Percentiles rank a stretch among this genome's conserved stretches.
Conservation (phyloP, 331 rosid genomes). For the Phaseolus coccineus region DNA sequence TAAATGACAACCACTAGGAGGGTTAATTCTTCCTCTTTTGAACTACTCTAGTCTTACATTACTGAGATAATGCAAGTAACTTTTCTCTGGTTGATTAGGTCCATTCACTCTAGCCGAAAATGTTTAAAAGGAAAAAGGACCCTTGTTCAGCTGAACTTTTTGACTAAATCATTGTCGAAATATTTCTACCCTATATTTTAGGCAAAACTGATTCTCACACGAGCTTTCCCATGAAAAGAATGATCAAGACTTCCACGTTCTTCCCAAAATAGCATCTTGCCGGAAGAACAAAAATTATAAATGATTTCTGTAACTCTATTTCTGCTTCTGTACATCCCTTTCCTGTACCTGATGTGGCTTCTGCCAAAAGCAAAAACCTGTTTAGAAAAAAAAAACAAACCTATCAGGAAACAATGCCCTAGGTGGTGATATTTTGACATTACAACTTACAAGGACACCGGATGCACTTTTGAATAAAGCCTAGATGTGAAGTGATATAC, state of each 20-base stretch:
- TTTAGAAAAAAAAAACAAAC: background rate
- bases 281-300: constrained; percentile 13
- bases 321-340: constrained; percentile 24
- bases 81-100: background rate
- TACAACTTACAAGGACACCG: background rate
- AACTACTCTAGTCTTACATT: background rate
- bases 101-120: background rate
- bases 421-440: constrained; percentile 1
- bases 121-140: background rate
- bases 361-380: constrained; percentile 39
- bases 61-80: background rate
- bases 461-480: constrained; percentile 25
- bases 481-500: constrained; percentile 4
- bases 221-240: constrained; percentile 27
- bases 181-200: background rate
- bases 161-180: constrained; percentile 6
- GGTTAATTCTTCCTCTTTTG: background rate
- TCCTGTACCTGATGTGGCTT: constrained; percentile 31
- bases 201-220: constrained; percentile 28
- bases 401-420: constrained; percentile 24
- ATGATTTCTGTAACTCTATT: constrained; percentile 6
- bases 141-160: constrained; percentile 19
- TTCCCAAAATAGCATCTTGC: constrained; percentile 28
- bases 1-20: background rate
- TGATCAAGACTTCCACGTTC: constrained; percentile 18